Base-by-base conservation (phyloP, 257 asterid genomes). In the Coffea eugenioides region DNA sequence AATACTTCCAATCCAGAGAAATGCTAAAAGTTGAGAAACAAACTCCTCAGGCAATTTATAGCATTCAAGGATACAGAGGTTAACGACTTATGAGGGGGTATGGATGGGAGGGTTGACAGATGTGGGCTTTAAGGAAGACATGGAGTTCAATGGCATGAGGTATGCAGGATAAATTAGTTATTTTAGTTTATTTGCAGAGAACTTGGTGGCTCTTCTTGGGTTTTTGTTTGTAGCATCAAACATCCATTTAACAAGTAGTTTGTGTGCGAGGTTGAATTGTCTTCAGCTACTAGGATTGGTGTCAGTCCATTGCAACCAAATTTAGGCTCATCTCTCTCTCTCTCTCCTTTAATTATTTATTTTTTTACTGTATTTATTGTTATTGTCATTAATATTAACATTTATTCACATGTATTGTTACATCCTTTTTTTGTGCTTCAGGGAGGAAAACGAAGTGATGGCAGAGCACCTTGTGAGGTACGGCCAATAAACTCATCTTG, bases 371-470 rank as follows among this genome's bases (percentile, higher is more conserved):
- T 39, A 31, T 39, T 39, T 39, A 39, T 39, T 39, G 43, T 39
- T 39, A 39, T 39, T 39, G 43, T 39, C 4, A 39, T 39, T 39
- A 39, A 39, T 39, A 39, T 39, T 39, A 39, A 31, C 31, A 31
- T 31, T 31, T 31, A 31, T 31, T 31, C 0, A 31, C 31, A 31
- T 31, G 31, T 31, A 31, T 31, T 31, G 31, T 31, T 31, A 31
- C 31, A 31, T 31, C 31, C 31, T 31, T 31, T 31, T 31, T 31
- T 31, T 31, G 31, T 39, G 54, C 65, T 45, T 48, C 85, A 95
- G 98, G 97, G 90, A 57, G 99, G 99, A 79, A 93, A 86, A 88
- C 86, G 99, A 88, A 93, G 99, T 73, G 99, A 95, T 73, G 98
- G 97, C 43, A 91, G 99, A 87, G 88, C 82, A 65, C 90, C 93